Percentiles rank a stretch among this genome's conserved stretches.
Evolutionary conservation across 1,284 basidiomycete species (phyloP).

Genomic region (Wallemia ichthyophaga): DNA sequence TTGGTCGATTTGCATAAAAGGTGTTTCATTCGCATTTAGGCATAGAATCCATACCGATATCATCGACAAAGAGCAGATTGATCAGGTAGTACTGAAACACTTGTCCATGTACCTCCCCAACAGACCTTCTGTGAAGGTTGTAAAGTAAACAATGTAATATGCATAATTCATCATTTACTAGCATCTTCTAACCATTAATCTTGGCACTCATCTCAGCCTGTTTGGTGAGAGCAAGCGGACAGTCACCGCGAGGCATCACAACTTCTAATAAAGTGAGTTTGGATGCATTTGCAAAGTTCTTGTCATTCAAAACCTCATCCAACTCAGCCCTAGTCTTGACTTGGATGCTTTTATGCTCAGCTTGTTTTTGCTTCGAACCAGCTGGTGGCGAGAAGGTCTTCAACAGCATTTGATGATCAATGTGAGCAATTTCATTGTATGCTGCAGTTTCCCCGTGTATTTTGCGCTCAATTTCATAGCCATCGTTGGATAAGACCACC

Average conservation of each 20-base stretch:
- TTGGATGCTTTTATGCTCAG: slow-evolving; percentile 30
- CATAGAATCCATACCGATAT: background rate
- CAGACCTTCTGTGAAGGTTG: background rate
- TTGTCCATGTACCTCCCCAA: background rate
- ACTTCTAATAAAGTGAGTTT: slow-evolving; percentile 51
- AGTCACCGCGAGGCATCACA: slow-evolving; percentile 39
- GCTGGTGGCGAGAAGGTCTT: slow-evolving; percentile 11
- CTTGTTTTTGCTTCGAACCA: slow-evolving; percentile 28
- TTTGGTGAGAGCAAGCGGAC: slow-evolving; percentile 29
- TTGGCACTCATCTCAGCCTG: slow-evolving; percentile 19
- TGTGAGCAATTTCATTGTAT: slow-evolving; percentile 18
- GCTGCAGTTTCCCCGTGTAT: slow-evolving; percentile 19
- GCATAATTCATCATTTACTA: background rate
- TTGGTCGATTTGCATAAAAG: background rate
- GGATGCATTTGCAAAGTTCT: slow-evolving; percentile 26
- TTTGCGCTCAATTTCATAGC: slow-evolving; percentile 60
- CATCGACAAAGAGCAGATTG: background rate
- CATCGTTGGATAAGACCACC: slow-evolving; percentile 65
- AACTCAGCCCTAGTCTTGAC: slow-evolving; percentile 34
- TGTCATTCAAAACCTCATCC: slow-evolving; percentile 27
- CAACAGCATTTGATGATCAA: slow-evolving; percentile 14
- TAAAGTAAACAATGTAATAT: background rate
- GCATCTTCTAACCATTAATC: background rate
- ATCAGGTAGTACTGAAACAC: background rate
- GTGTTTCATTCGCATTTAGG: background rate